A percentile compares a stretch with the other conserved stretches of the same genome.
Evolutionary conservation across 1,139 yeast genomes (phyloP).

Genomic region (Eremothecium coryli): DNA sequence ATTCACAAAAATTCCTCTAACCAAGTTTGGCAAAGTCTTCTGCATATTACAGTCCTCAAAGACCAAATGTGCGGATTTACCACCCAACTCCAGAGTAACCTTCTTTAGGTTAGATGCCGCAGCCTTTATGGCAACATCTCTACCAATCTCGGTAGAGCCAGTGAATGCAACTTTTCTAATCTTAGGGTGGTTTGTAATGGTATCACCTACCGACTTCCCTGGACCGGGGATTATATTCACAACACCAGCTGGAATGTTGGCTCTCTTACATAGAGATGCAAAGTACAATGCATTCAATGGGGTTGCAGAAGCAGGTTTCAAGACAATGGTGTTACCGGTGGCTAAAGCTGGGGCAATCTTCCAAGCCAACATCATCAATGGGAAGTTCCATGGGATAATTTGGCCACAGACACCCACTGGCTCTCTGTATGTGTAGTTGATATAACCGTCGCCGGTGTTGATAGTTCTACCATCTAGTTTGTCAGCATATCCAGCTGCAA

Average conservation of each 20-base stretch:
- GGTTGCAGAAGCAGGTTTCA: conserved; percentile 72
- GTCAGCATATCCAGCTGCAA: conserved; percentile 82
- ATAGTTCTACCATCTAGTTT: conserved; percentile 63
- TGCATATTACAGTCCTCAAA: conserved; percentile 65
- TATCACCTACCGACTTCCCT: conserved; percentile 67
- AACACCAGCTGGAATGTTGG: conserved; percentile 75
- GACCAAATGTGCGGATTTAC: conserved; percentile 73
- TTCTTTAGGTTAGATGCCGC: conserved; percentile 70
- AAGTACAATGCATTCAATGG: conserved; percentile 68
- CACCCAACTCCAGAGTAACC: conserved; percentile 78
- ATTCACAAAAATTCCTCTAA: conserved; percentile 61
- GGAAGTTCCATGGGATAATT: conserved; percentile 89
- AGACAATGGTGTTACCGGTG: conserved; percentile 65
- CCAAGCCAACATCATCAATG: conserved; percentile 73
- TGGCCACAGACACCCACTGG: conserved; percentile 86
- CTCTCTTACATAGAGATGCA: conserved; percentile 52
- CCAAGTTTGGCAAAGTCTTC: conserved; percentile 49
- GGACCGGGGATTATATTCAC: conserved; percentile 68
- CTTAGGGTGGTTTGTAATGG: conserved; percentile 57
- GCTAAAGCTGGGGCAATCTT: conserved; percentile 74
- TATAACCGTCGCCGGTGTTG: conserved; percentile 50
- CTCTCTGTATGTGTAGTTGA: conserved; percentile 57
- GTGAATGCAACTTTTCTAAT: conserved; percentile 76
- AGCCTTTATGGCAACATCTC: conserved; percentile 55
- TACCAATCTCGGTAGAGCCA: conserved; percentile 74